Conservation (phyloP, 1,139 yeast species). For the Suhomyces wounanorum region DNA sequence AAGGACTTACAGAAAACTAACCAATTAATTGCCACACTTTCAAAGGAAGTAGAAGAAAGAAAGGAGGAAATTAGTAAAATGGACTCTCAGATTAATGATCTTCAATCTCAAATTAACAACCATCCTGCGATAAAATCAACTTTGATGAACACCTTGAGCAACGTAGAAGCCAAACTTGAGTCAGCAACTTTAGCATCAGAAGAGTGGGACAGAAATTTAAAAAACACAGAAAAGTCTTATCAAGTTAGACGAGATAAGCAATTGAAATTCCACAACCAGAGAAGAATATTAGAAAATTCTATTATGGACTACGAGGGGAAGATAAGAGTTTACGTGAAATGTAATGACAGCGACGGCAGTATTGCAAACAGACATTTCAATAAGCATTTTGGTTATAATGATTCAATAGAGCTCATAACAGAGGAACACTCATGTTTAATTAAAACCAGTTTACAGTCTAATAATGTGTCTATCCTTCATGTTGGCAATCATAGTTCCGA, state of each 20-base stretch:
- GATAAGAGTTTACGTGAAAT: constrained; percentile 31
- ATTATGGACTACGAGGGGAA: constrained; percentile 50
- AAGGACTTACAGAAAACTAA: constrained; percentile 11
- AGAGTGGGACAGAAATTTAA: constrained; percentile 15
- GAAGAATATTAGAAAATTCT: constrained; percentile 52
- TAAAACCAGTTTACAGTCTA: constrained; percentile 19
- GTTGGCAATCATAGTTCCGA: constrained; percentile 16
- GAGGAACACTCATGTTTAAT: constrained; percentile 27
- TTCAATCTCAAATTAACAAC: constrained; percentile 18
- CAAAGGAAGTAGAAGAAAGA: constrained; percentile 4
- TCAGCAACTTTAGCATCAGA: constrained; percentile 10
- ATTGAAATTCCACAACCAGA: constrained; percentile 26
- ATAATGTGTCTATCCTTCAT: constrained; percentile 24
- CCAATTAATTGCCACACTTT: constrained; percentile 9
- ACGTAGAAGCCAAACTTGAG: constrained; percentile 8
- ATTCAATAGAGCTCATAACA: constrained; percentile 14
- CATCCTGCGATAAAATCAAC: constrained; percentile 16
- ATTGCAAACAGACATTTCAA: constrained; percentile 16
- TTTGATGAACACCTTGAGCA: constrained; percentile 1
- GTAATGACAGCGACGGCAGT: neutral
- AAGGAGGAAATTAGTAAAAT: constrained; percentile 4
- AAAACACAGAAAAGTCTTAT: constrained; percentile 11
- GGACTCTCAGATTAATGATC: constrained; percentile 13
- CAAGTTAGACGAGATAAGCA: constrained; percentile 19
- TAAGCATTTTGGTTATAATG: constrained; percentile 21